phyloP scores from a whole-genome alignment of 2,329 filamentous ascomycete genomes.

The Talaromyces islandicus region DNA sequence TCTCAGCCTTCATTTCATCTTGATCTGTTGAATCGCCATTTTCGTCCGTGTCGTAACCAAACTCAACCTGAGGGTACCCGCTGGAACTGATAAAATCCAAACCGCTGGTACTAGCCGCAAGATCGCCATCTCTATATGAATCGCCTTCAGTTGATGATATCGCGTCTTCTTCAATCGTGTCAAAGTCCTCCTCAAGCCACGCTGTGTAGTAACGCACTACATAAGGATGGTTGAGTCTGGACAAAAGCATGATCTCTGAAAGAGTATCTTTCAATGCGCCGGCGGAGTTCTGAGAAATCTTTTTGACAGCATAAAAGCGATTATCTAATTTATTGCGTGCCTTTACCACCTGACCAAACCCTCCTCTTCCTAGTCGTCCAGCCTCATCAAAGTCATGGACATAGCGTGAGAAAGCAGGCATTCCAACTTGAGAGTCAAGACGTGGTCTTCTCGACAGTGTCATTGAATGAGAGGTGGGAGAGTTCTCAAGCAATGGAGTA shows the following conservation, averaged over 20 bases:
- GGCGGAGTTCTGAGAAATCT: constrained; percentile 78
- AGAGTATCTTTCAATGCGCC: constrained; percentile 58
- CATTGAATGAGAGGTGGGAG: constrained; percentile 39
- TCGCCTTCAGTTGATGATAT: constrained; percentile 51
- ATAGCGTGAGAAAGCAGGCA: constrained; percentile 64
- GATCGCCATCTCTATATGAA: constrained; percentile 25
- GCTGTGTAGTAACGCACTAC: constrained; percentile 90
- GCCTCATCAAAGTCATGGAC: constrained; percentile 86
- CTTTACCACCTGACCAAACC: constrained; percentile 94
- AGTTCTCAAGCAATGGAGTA: constrained; percentile 30
- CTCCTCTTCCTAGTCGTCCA: constrained; percentile 81
- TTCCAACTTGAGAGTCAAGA: constrained; percentile 56
- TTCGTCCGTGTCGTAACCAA: constrained; percentile 54
- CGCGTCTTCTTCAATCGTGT: constrained; percentile 36
- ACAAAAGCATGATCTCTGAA: constrained; percentile 81
- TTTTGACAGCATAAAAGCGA: constrained; percentile 93
- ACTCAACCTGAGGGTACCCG: constrained; percentile 70
- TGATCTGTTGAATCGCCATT: constrained; percentile 32
- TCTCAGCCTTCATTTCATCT: constrained; percentile 17
- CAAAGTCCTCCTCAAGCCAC: constrained; percentile 71
- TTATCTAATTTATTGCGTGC: constrained; percentile 91
- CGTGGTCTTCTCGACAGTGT: constrained; percentile 48
- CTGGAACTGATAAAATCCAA: constrained; percentile 91
- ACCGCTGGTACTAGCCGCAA: constrained; percentile 71
- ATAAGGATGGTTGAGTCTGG: constrained; percentile 84